Evolutionary conservation across 306 rosid genomes (phyloP).

Genomic region (Benincasa hispida): DNA sequence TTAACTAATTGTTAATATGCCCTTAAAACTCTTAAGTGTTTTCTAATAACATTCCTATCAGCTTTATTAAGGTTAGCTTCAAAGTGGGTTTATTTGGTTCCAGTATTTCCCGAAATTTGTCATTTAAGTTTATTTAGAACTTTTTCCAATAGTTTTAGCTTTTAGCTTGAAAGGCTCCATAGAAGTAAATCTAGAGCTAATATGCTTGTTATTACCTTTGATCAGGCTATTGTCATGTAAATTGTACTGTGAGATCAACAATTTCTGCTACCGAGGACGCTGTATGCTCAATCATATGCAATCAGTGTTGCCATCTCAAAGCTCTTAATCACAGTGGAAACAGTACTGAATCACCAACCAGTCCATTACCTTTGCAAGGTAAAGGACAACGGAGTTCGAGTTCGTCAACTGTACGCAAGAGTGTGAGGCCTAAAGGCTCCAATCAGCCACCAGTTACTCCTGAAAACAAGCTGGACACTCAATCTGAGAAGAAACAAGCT

Average conservation of each 20-base stretch:
- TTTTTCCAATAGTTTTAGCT: neutral
- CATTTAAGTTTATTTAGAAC: too few species aligned
- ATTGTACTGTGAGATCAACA: slow-evolving; percentile 43
- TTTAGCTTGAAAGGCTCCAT: neutral
- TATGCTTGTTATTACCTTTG: slow-evolving; percentile 3
- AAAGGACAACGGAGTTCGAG: slow-evolving; percentile 32
- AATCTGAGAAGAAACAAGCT: slow-evolving; percentile 25
- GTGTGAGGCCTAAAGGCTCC: slow-evolving; percentile 21
- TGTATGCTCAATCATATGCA: slow-evolving; percentile 48
- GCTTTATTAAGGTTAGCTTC: neutral
- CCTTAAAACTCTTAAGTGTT: too few species aligned
- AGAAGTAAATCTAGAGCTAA: neutral
- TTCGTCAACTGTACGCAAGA: slow-evolving; percentile 27
- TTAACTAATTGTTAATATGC: too few species aligned
- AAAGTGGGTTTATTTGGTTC: neutral
- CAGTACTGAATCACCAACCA: slow-evolving; percentile 63
- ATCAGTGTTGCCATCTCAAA: slow-evolving; percentile 47
- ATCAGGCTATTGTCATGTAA: slow-evolving; percentile 67
- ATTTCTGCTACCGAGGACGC: slow-evolving; percentile 28
- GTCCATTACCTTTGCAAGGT: slow-evolving; percentile 55
- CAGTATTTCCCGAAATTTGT: neutral
- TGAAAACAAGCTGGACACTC: slow-evolving; percentile 24
- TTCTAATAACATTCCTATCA: too few species aligned
- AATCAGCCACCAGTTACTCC: slow-evolving; percentile 22
- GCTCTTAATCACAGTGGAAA: slow-evolving; percentile 32